Conservation (phyloP, 192 early-diverging fungal genomes). For the Umbelopsis sp. region DNA sequence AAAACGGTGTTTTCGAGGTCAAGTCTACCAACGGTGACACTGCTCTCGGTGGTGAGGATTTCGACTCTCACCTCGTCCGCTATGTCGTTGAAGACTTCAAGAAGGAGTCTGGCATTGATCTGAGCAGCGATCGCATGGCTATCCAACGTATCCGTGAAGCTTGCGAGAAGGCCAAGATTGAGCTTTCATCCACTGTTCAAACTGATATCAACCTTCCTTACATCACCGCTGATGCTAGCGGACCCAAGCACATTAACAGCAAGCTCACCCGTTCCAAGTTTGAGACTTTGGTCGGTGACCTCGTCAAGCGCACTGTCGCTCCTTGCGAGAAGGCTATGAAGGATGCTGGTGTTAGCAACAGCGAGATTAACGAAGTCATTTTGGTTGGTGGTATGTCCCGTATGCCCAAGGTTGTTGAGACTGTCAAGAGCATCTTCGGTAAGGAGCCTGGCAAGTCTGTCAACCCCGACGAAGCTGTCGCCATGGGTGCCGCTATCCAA, state of each 20-base stretch:
- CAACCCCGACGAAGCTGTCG: constrained; percentile 99
- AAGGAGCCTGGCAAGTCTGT: constrained; percentile 92
- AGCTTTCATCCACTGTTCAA: constrained; percentile 91
- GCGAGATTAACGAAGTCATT: constrained; percentile 92
- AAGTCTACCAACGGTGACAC: constrained; percentile 99
- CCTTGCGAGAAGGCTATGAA: constrained; percentile 97
- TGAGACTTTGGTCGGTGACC: constrained; percentile 77
- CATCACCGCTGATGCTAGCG: constrained; percentile 84
- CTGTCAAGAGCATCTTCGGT: constrained; percentile 88
- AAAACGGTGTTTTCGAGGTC: constrained; percentile 98
- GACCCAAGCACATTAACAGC: constrained; percentile 98
- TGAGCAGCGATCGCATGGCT: constrained; percentile 89
- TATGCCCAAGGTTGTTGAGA: constrained; percentile 95
- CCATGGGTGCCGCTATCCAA: constrained; percentile 97
- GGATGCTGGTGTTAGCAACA: constrained; percentile 84
- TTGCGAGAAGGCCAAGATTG: constrained; percentile 98
- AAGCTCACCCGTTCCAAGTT: constrained; percentile 91
- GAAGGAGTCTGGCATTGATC: constrained; percentile 88
- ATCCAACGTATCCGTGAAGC: constrained; percentile 98
- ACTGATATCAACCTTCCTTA: constrained; percentile 98
- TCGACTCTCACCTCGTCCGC: constrained; percentile 72
- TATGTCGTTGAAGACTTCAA: constrained; percentile 88
- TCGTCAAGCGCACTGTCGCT: constrained; percentile 87
- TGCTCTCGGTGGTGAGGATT: constrained; percentile 78
- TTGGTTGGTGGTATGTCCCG: constrained; percentile 98